phyloP scores from a whole-genome alignment of 345 rosid species.

The Bretschneidera sinensis region DNA sequence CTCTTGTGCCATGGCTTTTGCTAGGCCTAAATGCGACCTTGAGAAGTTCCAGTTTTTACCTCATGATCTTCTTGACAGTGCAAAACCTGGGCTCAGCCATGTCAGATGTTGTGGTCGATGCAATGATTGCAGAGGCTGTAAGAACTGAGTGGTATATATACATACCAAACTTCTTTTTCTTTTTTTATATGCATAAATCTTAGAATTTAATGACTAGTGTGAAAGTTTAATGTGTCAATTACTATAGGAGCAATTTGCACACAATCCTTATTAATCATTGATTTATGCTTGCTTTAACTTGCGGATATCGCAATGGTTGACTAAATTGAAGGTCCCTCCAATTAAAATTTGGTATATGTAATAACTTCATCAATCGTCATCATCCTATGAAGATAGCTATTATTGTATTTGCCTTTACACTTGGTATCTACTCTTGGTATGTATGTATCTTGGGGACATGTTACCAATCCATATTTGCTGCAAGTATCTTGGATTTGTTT shows the following conservation, averaged over 20 bases:
- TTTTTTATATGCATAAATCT: background rate
- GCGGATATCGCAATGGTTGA: no score
- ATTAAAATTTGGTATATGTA: no score
- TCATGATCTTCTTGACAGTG: slow-evolving; percentile 60
- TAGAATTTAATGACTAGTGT: background rate
- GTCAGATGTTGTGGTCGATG: slow-evolving; percentile 97
- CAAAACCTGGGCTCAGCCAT: slow-evolving; percentile 94
- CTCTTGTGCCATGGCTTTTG: slow-evolving; percentile 87
- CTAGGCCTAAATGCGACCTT: slow-evolving; percentile 49
- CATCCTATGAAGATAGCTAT: no score
- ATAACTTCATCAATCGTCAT: no score
- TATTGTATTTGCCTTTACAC: no score
- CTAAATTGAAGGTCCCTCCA: no score
- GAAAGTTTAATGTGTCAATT: background rate
- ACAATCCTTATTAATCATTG: no score
- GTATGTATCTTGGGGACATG: background rate
- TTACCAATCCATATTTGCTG: background rate
- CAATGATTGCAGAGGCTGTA: slow-evolving; percentile 97
- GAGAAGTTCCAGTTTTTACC: slow-evolving; percentile 59
- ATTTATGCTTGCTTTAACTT: no score
- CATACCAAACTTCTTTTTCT: slow-evolving; percentile 2
- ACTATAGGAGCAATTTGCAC: no score
- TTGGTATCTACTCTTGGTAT: background rate
- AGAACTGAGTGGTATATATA: slow-evolving; percentile 57
- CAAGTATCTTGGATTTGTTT: background rate